These are phyloP conservation scores for Candida succiphila DNA, from an alignment of 805 yeast genomes.

Conservation along the genomic window DNA sequence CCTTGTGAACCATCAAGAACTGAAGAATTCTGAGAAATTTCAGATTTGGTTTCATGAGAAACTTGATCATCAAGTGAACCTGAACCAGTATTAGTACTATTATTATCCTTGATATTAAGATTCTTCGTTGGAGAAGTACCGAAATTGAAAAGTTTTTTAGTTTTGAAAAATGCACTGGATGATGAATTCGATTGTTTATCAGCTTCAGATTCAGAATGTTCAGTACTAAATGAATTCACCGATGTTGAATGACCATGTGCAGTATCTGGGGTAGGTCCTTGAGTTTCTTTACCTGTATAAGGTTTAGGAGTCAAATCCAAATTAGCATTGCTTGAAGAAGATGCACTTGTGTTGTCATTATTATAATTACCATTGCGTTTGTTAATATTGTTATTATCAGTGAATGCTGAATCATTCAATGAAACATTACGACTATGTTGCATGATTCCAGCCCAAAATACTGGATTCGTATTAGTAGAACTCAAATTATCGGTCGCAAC, in stretches of 20 bases:
- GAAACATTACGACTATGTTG: no score
- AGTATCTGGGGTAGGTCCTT: neutral
- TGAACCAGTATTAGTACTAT: constrained; percentile 3
- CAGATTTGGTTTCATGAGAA: neutral
- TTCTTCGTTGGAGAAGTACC: constrained; percentile 25
- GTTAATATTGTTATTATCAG: no score
- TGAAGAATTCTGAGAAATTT: no score
- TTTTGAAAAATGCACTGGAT: constrained; percentile 28
- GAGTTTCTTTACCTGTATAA: neutral
- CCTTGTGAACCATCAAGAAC: no score
- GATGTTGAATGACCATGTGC: neutral
- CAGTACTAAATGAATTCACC: constrained; percentile 13
- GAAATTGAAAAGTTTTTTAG: constrained; percentile 24
- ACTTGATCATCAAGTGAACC: neutral
- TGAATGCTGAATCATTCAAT: no score
- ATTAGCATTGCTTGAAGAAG: no score
- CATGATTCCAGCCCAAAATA: no score
- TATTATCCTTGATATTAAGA: constrained; percentile 12
- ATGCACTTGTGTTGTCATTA: no score
- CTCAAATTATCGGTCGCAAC: no score
- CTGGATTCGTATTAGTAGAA: no score
- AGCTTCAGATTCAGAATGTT: constrained; percentile 4
- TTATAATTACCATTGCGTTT: no score
- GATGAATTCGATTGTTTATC: constrained; percentile 1
- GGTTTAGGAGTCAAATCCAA: neutral